A percentile compares a stretch with the other conserved stretches of the same genome.
Evolutionary conservation across 208 protist species (phyloP).

Genomic region (Spongospora subterranea): DNA sequence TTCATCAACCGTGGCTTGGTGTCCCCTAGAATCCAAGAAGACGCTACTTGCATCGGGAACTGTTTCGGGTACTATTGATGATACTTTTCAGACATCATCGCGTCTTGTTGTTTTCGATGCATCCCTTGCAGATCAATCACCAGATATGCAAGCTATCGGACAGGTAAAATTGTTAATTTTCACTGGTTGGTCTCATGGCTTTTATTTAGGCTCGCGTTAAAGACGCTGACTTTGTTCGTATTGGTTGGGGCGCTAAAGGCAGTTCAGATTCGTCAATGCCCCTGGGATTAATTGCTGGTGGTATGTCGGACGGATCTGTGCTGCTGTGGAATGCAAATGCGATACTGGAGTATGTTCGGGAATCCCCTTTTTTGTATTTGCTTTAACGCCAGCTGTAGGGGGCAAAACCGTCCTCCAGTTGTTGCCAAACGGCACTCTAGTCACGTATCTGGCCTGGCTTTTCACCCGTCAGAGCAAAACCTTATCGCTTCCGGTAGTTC

Average conservation of each 20-base stretch:
- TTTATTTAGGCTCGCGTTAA: not conserved
- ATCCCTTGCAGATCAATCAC: not conserved
- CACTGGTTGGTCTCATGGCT: not conserved
- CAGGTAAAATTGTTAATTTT: not conserved
- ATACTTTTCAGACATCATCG: constrained; percentile 54
- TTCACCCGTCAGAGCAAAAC: constrained; percentile 34
- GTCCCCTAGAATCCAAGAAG: not conserved
- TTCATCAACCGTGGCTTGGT: constrained; percentile 21
- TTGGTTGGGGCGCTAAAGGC: constrained; percentile 43
- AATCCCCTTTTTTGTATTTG: not conserved
- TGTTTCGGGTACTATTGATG: constrained; percentile 23
- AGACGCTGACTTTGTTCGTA: constrained; percentile 35
- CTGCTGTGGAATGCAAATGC: constrained; percentile 12
- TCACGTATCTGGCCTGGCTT: not conserved
- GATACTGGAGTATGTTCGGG: not conserved
- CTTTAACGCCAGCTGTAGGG: not conserved
- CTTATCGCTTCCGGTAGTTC: constrained; percentile 21
- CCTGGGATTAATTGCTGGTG: constrained; percentile 19
- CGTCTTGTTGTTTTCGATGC: not conserved
- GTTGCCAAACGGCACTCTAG: not conserved
- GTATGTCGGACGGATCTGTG: constrained; percentile 31
- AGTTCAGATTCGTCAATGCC: not conserved
- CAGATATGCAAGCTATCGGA: constrained; percentile 4
- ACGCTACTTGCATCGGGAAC: not conserved
- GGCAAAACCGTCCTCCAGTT: not conserved